Evolutionary conservation across 768 basidiomycete genomes (phyloP), one percentile per base, ranked within the genome.

Genomic region (Piloderma croceum): DNA sequence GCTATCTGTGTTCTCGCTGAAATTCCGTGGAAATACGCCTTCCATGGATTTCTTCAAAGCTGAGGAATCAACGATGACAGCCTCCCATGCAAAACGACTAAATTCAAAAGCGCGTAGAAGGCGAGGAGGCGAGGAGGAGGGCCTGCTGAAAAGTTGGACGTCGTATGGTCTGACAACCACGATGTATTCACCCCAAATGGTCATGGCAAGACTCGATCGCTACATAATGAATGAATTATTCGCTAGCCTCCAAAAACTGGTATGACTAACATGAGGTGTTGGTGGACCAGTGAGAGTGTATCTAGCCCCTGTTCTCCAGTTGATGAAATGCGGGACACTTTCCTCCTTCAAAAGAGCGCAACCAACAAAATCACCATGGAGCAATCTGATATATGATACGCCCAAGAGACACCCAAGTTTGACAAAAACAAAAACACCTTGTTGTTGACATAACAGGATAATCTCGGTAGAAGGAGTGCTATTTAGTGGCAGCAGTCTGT

Each of bases 361-460:
- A n/a, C 29, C 45, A 1, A 46, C 15, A 7, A 44, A 34, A 22
- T 44, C 5, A 18, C 45, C 48, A 13, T 7, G 19, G 2, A 49
- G 31, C 38, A 39, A 36, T 13, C 39, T 23, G 3, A 49, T 27
- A 25, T 49, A 38, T 1, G 38, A 39, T 2, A 45, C 46, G 3
- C 36, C 36, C 17, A 41, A 34, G 31, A 47, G 36, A n/a, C 34
- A 33, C 6, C 9, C 24, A 11, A 43, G 22, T 21, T 46, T 36
- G 13, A 21, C 19, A 18, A 49, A 49, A 21, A 18, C 18, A 15
- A 31, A 37, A 3, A 12, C 0, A 2, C 36, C 42, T 3, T 27
- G 3, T 5, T 7, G 15, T 12, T 46, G 24, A 6, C 36, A 15
- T 4, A 22, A 9, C 11, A 32, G 2, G 4, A 18, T 32, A 38